phyloP scores from a whole-genome alignment of 306 rosid genomes.

The Gastrolobium villosum region DNA sequence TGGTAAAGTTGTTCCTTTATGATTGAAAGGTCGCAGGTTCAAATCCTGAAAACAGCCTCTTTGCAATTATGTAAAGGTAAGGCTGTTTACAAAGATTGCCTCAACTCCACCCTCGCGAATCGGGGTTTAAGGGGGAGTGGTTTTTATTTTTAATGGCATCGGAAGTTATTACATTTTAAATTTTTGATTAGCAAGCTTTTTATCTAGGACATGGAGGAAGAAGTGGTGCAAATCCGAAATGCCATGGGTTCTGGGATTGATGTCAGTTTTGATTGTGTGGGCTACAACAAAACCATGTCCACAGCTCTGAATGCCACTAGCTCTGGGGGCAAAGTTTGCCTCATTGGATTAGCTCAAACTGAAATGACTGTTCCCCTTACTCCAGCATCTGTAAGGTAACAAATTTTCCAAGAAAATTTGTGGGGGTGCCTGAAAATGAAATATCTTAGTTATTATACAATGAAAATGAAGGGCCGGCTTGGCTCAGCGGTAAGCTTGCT shows the following conservation, averaged over 20 bases:
- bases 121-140: no score
- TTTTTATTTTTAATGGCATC: not conserved
- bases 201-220: constrained; percentile 51
- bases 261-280: constrained; percentile 61
- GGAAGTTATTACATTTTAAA: not conserved
- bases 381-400: constrained; percentile 52
- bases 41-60: no score
- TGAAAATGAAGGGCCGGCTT: no score
- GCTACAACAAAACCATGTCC: constrained; percentile 55
- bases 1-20: no score
- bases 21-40: no score
- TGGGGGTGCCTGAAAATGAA: not conserved
- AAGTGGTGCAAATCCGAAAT: constrained; percentile 45
- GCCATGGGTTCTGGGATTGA: constrained; percentile 50
- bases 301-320: constrained; percentile 54
- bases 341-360: constrained; percentile 51
- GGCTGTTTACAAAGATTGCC: no score
- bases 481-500: no score
- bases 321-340: constrained; percentile 63
- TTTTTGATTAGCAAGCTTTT: not conserved
- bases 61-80: no score
- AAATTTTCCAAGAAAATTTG: not conserved
- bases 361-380: constrained; percentile 55
- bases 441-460: no score
- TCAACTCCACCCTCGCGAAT: no score